Base-by-base conservation (phyloP, 257 asterid species). In the Prunella vulgaris region DNA sequence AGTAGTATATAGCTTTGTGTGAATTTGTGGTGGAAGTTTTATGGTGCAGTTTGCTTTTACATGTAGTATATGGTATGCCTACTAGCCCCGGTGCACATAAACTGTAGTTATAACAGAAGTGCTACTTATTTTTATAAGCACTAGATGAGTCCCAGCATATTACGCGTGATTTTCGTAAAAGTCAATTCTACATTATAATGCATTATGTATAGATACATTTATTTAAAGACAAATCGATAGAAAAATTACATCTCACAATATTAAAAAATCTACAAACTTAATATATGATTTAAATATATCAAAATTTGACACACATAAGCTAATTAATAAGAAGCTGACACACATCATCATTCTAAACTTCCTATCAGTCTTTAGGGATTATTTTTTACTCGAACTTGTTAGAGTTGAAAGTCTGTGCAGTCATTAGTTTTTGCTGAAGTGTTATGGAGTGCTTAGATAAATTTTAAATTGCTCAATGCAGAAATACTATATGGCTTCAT, bases 401-500 rank as follows among this genome's bases (percentile, higher is more conserved):
- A 62, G 35, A 13, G 24, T 44, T 18, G n/a, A 71, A 8, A 33
- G 40, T 33, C 63, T 30, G 44, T 10, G 75, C 59, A 38, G 22
- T 33, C 48, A 20, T 38, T 56, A 17, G 38, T 63, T 72, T n/a
- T 32, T 32, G 51, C 33, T 71, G 22, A 48, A 64, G 49, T 54
- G 65, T 40, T 20, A 8, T 66, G 62, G 27, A 20, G 72, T 8
- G 42, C 54, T 73, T 30, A 57, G 63, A 32, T 46, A 66, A 58
- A 74, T 66, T 70, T 74, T 48, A 14, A 60, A 42, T 56, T 42
- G 37, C 49, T 66, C 37, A 13, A 42, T 87, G 86, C 96, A 94
- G 97, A 94, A 88, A 85, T 94, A 94, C 83, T 94, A 94, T 70
- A 94, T 94, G 99, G 97, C 98, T 37, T 94, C 99, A 54, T 94